Evolutionary conservation across 352 stramenopile genomes (phyloP).

Genomic region (Globisporangium paddicum): DNA sequence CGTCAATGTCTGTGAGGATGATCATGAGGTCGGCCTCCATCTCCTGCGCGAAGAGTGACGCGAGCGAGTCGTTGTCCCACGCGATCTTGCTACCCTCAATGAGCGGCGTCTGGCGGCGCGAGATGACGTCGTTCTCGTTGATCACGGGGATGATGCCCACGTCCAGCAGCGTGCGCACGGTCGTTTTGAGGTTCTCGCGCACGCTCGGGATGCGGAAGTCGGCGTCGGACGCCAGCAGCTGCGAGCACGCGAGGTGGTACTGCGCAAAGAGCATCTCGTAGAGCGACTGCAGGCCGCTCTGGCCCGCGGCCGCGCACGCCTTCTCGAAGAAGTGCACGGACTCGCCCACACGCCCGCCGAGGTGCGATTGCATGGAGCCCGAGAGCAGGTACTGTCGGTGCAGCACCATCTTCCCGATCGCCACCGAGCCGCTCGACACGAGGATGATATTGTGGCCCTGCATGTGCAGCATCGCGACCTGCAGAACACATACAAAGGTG

Average conservation of each 20-base stretch:
- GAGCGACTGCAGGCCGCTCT: slow-evolving; percentile 77
- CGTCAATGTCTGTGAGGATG: slow-evolving; percentile 70
- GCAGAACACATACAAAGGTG: not conserved
- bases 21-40: slow-evolving; percentile 73
- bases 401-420: slow-evolving; percentile 78
- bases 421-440: slow-evolving; percentile 75
- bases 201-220: slow-evolving; percentile 68
- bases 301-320: slow-evolving; percentile 56
- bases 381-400: slow-evolving; percentile 79
- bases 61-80: slow-evolving; percentile 86
- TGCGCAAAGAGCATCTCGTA: slow-evolving; percentile 86
- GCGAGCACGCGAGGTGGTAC: slow-evolving; percentile 79
- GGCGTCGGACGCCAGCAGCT: slow-evolving; percentile 73
- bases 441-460: slow-evolving; percentile 79
- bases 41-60: slow-evolving; percentile 69
- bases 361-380: slow-evolving; percentile 78
- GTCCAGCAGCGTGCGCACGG: slow-evolving; percentile 58
- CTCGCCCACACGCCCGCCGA: slow-evolving; percentile 55
- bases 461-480: slow-evolving; percentile 81
- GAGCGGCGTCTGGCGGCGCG: slow-evolving; percentile 54
- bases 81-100: slow-evolving; percentile 56
- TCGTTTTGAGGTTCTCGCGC: slow-evolving; percentile 62
- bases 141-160: slow-evolving; percentile 84
- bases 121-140: slow-evolving; percentile 87
- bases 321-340: slow-evolving; percentile 70